Evolutionary conservation across 2,329 filamentous ascomycete genomes (phyloP), one percentile per base, ranked within the genome.

Genomic region (Kalmusia sp.): DNA sequence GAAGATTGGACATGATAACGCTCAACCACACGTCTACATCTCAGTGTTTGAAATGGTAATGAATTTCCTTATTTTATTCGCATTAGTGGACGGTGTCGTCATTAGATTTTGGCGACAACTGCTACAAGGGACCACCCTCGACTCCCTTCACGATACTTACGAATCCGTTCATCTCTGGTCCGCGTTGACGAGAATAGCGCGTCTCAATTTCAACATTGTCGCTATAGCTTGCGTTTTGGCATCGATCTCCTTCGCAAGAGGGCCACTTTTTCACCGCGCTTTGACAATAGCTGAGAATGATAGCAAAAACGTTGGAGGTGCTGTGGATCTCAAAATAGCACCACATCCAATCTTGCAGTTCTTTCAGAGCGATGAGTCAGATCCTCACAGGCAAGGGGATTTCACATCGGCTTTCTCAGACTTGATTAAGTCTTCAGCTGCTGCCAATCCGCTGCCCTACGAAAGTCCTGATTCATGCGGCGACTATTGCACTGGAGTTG

Each of bases 201-300:
- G 52, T 7, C 35, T 66, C 22, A 54, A 49, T 11, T 59, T 63
- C 45, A 66, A 62, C 40, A 33, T 51, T 14, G 58, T 63, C n/a
- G 60, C 60, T 35, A 21, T 58, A 59, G 61, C 62, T 9, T 61
- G 58, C 38, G 22, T 63, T 27, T 25, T 62, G 5, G 46, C 55
- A 12, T 38, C 49, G 8, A 5, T 59, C 3, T 63, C 63, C 1
- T 41, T 57, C 30, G 19, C 50, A 8, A 34, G 65, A 35, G 63
- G 63, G 1, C 65, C 65, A 7, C 33, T 66, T 1, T 62, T 66
- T 21, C 65, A 68, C 51, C 59, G 65, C 35, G 48, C 60, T 11
- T 49, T 62, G 14, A 55, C 52, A 1, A 15, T 63, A 7, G 19
- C 24, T 14, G 45, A 57, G 9, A 33, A 49, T 37, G 30, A 14